Percentiles rank a stretch among this genome's conserved stretches.
Conservation (phyloP, 257 asterid species). For the Eustoma russellianum region DNA sequence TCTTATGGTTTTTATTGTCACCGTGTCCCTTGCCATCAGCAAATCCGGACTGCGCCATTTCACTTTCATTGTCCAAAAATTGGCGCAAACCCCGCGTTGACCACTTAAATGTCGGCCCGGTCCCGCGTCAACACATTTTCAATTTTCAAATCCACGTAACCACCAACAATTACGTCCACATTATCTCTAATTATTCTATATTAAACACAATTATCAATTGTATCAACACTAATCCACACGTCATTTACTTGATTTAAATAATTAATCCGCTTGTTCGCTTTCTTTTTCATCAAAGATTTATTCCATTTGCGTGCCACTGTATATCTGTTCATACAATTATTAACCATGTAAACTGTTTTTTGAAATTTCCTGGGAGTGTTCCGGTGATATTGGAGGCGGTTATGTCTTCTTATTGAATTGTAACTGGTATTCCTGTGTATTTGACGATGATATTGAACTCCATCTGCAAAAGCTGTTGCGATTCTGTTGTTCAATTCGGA, state of each 20-base stretch:
- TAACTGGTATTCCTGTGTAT: not conserved
- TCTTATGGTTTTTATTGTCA: too few species aligned
- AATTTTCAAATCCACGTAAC: too few species aligned
- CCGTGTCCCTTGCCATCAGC: too few species aligned
- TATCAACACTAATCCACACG: too few species aligned
- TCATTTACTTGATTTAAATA: not conserved
- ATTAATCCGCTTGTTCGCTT: too few species aligned
- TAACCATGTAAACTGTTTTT: not conserved
- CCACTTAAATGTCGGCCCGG: conserved; percentile 25
- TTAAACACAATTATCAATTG: too few species aligned
- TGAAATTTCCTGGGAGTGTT: conserved; percentile 3
- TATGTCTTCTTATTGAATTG: conserved; percentile 6
- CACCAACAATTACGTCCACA: too few species aligned
- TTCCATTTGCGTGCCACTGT: not conserved
- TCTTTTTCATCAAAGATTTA: conserved; percentile 1
- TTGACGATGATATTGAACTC: conserved; percentile 8
- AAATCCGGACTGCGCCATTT: too few species aligned
- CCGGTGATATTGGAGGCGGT: conserved; percentile 12
- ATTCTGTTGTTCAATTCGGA: not conserved
- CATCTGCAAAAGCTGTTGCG: conserved; percentile 1
- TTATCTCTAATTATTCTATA: too few species aligned
- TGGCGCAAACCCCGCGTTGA: conserved; percentile 34
- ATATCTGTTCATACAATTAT: conserved; percentile 2
- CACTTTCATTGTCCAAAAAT: conserved; percentile 7
- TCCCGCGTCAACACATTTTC: conserved; percentile 9